phyloP scores from a whole-genome alignment of 805 yeast species.

The Yarrowia osloensis region DNA sequence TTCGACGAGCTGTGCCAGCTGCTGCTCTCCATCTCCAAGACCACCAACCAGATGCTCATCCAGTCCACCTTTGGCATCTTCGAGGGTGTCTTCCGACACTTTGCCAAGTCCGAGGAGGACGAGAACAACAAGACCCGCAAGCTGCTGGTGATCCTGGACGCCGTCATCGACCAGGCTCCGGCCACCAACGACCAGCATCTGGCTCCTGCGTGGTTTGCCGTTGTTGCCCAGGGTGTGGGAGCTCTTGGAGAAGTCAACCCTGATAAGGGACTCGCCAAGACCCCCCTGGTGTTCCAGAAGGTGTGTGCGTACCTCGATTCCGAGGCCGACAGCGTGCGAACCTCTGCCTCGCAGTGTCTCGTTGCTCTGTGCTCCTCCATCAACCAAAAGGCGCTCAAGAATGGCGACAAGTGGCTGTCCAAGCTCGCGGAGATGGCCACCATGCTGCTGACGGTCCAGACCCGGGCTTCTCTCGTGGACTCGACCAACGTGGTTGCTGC shows the following conservation, averaged over 20 bases:
- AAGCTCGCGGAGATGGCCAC: slow-evolving; percentile 57
- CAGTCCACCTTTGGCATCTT: slow-evolving; percentile 80
- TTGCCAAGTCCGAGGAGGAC: slow-evolving; percentile 52
- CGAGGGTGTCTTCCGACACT: slow-evolving; percentile 71
- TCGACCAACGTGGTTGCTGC: slow-evolving; percentile 68
- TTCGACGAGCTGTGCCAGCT: slow-evolving; percentile 75
- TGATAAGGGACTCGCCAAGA: slow-evolving; percentile 53
- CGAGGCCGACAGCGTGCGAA: slow-evolving; percentile 61
- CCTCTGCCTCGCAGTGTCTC: slow-evolving; percentile 83
- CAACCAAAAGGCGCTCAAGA: slow-evolving; percentile 58
- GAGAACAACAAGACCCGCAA: slow-evolving; percentile 57
- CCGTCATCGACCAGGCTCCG: slow-evolving; percentile 79
- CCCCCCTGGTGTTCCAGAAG: slow-evolving; percentile 58
- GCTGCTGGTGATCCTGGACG: slow-evolving; percentile 62
- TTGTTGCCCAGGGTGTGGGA: slow-evolving; percentile 76
- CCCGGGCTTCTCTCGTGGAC: slow-evolving; percentile 72
- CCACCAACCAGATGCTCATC: slow-evolving; percentile 83
- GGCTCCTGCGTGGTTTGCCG: slow-evolving; percentile 94
- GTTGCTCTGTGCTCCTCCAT: slow-evolving; percentile 74
- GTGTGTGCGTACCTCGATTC: slow-evolving; percentile 69
- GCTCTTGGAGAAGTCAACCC: slow-evolving; percentile 58
- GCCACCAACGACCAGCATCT: slow-evolving; percentile 78
- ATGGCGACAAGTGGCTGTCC: slow-evolving; percentile 43
- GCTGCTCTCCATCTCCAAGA: slow-evolving; percentile 71
- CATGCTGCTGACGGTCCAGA: slow-evolving; percentile 69